Evolutionary conservation across 192 early-diverging fungal genomes (phyloP).

Genomic region (Backusella tuberculispora): DNA sequence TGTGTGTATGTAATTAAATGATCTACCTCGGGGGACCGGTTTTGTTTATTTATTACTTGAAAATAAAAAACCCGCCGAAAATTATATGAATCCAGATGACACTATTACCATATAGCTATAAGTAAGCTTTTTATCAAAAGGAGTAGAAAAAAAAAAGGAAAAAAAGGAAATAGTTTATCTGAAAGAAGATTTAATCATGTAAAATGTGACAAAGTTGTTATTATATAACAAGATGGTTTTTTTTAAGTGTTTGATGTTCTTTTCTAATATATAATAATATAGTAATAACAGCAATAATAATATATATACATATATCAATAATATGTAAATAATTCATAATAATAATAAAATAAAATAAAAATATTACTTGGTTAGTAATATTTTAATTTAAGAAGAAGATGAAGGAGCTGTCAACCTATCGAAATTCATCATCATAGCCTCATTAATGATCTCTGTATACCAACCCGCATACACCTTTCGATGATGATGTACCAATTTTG

Average conservation of each 20-base stretch:
- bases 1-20: neutral
- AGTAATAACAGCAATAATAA: no score
- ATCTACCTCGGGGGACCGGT: neutral
- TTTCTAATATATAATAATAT: no score
- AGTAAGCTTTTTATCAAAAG: no score
- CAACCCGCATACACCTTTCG: slow-evolving; percentile 43
- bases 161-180: neutral
- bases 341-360: no score
- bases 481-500: slow-evolving; percentile 37
- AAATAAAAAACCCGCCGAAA: neutral
- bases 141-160: neutral
- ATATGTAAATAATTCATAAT: no score
- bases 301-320: no score
- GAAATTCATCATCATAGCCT: neutral
- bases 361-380: no score
- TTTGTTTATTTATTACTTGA: neutral
- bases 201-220: neutral
- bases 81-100: neutral
- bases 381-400: neutral
- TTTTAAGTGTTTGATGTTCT: no score
- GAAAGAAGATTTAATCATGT: neutral
- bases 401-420: neutral
- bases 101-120: neutral
- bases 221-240: neutral
- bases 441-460: slow-evolving; percentile 37